phyloP scores from a whole-genome alignment of 176 grass and related monocot genomes.

The Zoysia japonica region DNA sequence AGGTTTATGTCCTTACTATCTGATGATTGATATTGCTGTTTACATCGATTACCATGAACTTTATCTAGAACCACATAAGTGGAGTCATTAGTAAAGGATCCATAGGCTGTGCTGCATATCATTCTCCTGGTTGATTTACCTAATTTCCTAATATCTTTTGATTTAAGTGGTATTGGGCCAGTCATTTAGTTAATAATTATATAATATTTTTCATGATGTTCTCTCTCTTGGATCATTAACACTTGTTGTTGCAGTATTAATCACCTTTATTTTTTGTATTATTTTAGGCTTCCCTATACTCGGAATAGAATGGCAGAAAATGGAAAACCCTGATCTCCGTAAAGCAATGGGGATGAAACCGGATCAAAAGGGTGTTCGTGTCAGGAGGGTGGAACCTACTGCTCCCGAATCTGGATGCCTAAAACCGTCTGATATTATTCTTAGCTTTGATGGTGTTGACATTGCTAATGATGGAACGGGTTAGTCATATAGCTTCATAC shows the following conservation, averaged over 20 bases:
- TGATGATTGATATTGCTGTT: not conserved
- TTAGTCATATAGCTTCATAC: conserved; percentile 24
- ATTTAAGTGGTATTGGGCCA: not conserved
- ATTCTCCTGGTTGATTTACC: not conserved
- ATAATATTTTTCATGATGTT: not conserved
- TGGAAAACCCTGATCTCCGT: conserved; percentile 96
- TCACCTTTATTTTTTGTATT: conserved; percentile 11
- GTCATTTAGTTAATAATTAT: not conserved
- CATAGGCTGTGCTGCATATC: not conserved
- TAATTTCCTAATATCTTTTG: not conserved
- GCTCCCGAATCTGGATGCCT: conserved; percentile 78
- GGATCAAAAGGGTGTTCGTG: conserved; percentile 92
- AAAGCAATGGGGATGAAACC: conserved; percentile 94
- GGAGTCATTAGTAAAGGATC: not conserved
- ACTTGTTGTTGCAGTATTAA: conserved; percentile 13
- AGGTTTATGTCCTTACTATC: not conserved
- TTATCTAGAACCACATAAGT: not conserved
- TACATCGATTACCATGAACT: not conserved
- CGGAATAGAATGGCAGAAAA: conserved; percentile 98
- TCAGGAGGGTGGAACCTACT: conserved; percentile 91
- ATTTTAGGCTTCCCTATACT: conserved; percentile 88
- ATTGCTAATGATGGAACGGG: conserved; percentile 97
- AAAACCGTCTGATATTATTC: conserved; percentile 91
- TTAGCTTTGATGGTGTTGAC: conserved; percentile 88
- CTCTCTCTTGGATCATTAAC: conserved; percentile 2